Evolutionary conservation across 2,329 filamentous ascomycete species (phyloP).

Genomic region (Verticillium isaacii): DNA sequence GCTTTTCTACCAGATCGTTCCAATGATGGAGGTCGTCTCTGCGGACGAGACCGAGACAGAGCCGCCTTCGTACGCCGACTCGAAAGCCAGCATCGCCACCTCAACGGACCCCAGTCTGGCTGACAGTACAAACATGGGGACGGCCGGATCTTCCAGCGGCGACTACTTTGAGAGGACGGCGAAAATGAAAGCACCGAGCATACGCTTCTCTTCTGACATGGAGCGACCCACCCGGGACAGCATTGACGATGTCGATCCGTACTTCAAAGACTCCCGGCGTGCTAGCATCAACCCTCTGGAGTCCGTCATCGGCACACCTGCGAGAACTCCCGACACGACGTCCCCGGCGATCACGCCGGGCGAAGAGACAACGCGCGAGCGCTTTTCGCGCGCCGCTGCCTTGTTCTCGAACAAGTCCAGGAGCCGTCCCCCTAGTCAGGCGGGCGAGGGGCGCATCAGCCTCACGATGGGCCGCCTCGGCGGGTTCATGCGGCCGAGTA

Average conservation of each 20-base stretch:
- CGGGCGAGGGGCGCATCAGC: constrained; percentile 53
- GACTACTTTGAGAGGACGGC: constrained; percentile 40
- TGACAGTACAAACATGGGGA: constrained; percentile 15
- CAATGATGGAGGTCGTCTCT: constrained; percentile 67
- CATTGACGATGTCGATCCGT: constrained; percentile 30
- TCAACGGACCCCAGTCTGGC: constrained; percentile 22
- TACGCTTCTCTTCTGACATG: constrained; percentile 51
- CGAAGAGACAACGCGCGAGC: constrained; percentile 50
- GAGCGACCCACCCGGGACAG: constrained; percentile 45
- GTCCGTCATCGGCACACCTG: constrained; percentile 31
- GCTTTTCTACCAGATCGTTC: constrained; percentile 91
- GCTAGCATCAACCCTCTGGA: constrained; percentile 48
- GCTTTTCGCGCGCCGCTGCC: constrained; percentile 53
- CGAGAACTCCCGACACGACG: constrained; percentile 27
- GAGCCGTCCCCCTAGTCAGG: constrained; percentile 55
- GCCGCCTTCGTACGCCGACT: constrained; percentile 57
- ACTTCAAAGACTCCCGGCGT: constrained; percentile 37
- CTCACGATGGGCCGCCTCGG: constrained; percentile 52
- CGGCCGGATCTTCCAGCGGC: constrained; percentile 29
- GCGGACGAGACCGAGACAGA: constrained; percentile 41
- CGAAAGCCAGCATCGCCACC: constrained; percentile 34
- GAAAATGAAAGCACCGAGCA: constrained; percentile 37
- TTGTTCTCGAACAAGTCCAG: constrained; percentile 43
- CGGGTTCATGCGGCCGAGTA: constrained; percentile 46
- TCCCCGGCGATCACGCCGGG: constrained; percentile 35